phyloP scores from a whole-genome alignment of 176 grass and related monocot genomes.

The Oryza glaberrima region DNA sequence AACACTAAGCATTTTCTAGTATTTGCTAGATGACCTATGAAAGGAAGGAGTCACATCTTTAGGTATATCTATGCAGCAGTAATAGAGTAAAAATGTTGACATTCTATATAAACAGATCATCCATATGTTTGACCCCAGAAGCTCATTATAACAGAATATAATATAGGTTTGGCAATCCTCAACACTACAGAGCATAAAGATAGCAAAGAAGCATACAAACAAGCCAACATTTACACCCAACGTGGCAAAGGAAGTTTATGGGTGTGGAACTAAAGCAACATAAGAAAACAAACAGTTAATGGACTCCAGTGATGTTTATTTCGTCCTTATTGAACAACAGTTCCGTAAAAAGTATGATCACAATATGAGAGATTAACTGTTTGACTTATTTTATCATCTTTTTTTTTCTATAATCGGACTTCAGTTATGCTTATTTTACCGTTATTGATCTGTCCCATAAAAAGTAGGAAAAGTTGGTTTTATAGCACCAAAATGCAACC shows the following conservation, averaged over 20 bases:
- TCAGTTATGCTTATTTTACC: too few relatives aligned
- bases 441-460: too few relatives aligned
- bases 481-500: too few relatives aligned
- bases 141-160: not conserved
- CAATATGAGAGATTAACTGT: not conserved
- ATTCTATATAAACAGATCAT: constrained; percentile 7
- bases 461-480: too few relatives aligned
- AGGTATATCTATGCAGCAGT: not conserved
- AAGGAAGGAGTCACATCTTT: not conserved
- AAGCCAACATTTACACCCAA: constrained; percentile 8
- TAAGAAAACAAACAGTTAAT: not conserved
- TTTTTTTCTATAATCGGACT: not conserved
- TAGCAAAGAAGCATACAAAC: not conserved
- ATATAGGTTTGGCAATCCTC: not conserved
- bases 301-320: not conserved
- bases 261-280: not conserved
- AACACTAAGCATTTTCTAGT: constrained; percentile 17
- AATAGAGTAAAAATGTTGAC: constrained; percentile 5
- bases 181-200: not conserved
- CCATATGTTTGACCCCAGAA: constrained; percentile 13
- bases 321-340: not conserved
- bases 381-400: not conserved
- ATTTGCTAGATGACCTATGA: not conserved
- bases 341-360: not conserved
- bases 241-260: not conserved